Evolutionary conservation across 495 filamentous ascomycete species (phyloP).

Genomic region (Chlorociboria aeruginascens): DNA sequence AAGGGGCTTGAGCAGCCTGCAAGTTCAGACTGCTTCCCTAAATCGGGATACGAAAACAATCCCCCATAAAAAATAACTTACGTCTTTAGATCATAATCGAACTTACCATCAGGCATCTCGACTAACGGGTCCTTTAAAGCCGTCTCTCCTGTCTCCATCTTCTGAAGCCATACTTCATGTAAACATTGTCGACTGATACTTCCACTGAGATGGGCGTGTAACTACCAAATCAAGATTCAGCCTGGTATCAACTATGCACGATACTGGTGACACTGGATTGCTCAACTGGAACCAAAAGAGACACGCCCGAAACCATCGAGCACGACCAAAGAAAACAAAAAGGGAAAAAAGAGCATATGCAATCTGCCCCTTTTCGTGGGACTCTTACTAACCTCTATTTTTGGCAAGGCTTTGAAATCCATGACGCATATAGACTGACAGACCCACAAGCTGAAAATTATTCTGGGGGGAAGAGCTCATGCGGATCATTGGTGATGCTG

Average conservation of each 20-base stretch:
- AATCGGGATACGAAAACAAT: not conserved
- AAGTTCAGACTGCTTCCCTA: not conserved
- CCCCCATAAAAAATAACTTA: slow-evolving; percentile 24
- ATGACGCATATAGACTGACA: slow-evolving; percentile 9
- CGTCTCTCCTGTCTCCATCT: slow-evolving; percentile 36
- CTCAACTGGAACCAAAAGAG: not conserved
- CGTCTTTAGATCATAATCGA: slow-evolving; percentile 60
- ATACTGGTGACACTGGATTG: not conserved
- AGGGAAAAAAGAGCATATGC: too few relatives aligned
- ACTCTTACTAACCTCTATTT: slow-evolving; percentile 9
- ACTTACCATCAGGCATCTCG: slow-evolving; percentile 55
- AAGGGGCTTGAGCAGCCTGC: not conserved
- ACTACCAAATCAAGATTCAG: slow-evolving; percentile 31
- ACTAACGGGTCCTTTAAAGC: slow-evolving; percentile 54
- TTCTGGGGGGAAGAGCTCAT: too few relatives aligned
- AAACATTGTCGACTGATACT: slow-evolving; percentile 67
- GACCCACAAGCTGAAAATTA: too few relatives aligned
- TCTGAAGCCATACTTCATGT: slow-evolving; percentile 60
- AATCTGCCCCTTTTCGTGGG: not conserved
- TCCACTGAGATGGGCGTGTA: slow-evolving; percentile 76
- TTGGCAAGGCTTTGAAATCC: slow-evolving; percentile 14
- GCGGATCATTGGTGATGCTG: too few relatives aligned
- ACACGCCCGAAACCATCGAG: not conserved
- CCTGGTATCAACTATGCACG: not conserved
- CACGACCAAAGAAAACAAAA: not conserved